Base-by-base conservation (phyloP, 2,329 filamentous ascomycete species). In the Metarhizium rileyi region DNA sequence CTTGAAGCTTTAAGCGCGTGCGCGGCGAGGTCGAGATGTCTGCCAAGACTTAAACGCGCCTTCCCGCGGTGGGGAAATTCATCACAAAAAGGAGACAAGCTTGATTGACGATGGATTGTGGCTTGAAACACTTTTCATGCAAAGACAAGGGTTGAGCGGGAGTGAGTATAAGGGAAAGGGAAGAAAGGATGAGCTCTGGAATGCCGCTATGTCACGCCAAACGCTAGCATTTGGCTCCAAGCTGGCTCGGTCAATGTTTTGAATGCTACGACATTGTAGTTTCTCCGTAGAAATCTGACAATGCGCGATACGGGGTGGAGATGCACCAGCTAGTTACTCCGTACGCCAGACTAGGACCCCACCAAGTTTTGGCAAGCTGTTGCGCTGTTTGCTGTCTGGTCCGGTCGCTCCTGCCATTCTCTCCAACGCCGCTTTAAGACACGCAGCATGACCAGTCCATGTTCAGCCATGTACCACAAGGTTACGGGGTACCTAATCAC, bases 1-100 rank as follows among this genome's bases (percentile, higher is more conserved):
- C 56, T 56, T 60, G 57, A 57, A 56, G 45, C 46, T 42, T 42
- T 22, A 42, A 42, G 38, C 38, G 20, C 25, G 20, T 42, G 38
- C 18, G 20, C 44, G 27, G 27, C 22, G 33, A 38, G 47, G 41
- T 26, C 33, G 18, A n/a, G 40, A 9, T 42, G 38, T 48, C 4
- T 22, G 18, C 38, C 16, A 9, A 42, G 16, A 6, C 22, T 27
- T 12, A 25, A 42, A 18, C 22, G 38, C 12, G 22, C 38, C 38
- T 25, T 25, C 20, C 20, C 20, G 38, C 22, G 25, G 38, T 42
- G 38, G 38, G 25, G 38, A n/a, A n/a, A n/a, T n/a, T n/a, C n/a
- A 23, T 42, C 38, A 22, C 5, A 28, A 33, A 42, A 22, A 42
- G 38, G 22, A 25, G 38, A 42, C 20, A 25, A 25, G 22, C 38